Percentiles rank a stretch among this genome's conserved stretches.
Evolutionary conservation across 129 eudicot genomes (phyloP).

Genomic region (Helichrysum umbraculigerum): DNA sequence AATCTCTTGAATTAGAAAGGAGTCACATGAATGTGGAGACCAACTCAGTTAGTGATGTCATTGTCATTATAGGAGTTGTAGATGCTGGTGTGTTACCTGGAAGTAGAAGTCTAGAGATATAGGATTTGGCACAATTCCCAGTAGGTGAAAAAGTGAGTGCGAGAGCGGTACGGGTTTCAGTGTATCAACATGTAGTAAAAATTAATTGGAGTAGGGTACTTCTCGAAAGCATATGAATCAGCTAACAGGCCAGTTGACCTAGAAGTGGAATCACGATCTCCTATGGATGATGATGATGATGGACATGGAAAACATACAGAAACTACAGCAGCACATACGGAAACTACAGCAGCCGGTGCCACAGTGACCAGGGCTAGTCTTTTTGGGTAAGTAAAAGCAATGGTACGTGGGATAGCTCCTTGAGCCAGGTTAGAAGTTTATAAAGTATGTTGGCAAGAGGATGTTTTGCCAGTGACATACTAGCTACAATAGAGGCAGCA

Average conservation of each 20-base stretch:
- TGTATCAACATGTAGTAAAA: conserved; percentile 64
- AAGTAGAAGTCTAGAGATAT: no score
- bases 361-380: conserved; percentile 67
- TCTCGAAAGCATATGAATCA: conserved; percentile 57
- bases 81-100: no score
- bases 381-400: conserved; percentile 72
- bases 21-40: no score
- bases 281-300: conserved; percentile 66
- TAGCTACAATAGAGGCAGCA: conserved; percentile 76
- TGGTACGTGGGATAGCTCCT: conserved; percentile 77
- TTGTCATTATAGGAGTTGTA: no score
- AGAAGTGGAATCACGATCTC: conserved; percentile 60
- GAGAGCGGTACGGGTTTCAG: conserved; percentile 47
- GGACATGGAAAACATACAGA: conserved; percentile 55
- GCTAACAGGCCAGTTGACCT: conserved; percentile 56
- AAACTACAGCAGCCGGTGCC: conserved; percentile 77
- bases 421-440: conserved; percentile 71
- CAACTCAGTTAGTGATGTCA: no score
- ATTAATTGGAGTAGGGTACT: conserved; percentile 69
- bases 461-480: conserved; percentile 68
- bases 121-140: no score
- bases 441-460: conserved; percentile 75
- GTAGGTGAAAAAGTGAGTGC: conserved; percentile 40
- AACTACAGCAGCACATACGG: conserved; percentile 45
- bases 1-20: no score